Evolutionary conservation across 2,329 filamentous ascomycete species (phyloP), one percentile per base, ranked within the genome.

Genomic region (Westerdykella aurantiaca): DNA sequence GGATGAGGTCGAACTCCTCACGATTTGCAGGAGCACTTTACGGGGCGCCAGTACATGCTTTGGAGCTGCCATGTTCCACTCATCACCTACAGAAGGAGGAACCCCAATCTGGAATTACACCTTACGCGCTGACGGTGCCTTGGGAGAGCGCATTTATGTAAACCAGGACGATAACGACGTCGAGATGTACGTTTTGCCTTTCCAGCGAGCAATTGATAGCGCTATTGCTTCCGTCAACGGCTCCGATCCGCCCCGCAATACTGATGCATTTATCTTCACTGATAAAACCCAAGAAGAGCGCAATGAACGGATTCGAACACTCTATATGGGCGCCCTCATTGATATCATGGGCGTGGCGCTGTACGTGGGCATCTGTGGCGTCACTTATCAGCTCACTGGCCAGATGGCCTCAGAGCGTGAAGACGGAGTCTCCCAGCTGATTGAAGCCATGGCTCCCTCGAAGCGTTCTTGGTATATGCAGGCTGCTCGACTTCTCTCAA

Each of bases 381-480:
- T 95, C 21, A 84, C 83, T 31, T 96, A 95, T 63, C 89, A 96
- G 58, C 73, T 95, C 44, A 87, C 88, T 0, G 90, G 90, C 7
- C 82, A 90, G 56, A 83, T 95, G 63, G 89, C 90, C 6, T 81
- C 83, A 2, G 90, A 96, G 68, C 76, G 90, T 44, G 90, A 96
- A 70, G 74, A 82, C 13, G 90, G 89, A 45, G 93, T 95, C 78
- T 87, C 87, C 4, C 86, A 89, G 50, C 74, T 96, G 22, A 81
- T 96, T 35, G 90, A 96, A 67, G 85, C 88, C 43, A 95, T 95
- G 88, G 90, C 93, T 75, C 85, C 87, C 0, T 86, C 86, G 43
- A 76, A 77, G 43, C 76, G 76, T 39, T 73, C 79, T 35, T 94
- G 88, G 87, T 76, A 88, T 57, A 82, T 85, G 9, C 87, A 91